Conservation (phyloP, 2,329 filamentous ascomycete species). For the Myriangium duriaei region DNA sequence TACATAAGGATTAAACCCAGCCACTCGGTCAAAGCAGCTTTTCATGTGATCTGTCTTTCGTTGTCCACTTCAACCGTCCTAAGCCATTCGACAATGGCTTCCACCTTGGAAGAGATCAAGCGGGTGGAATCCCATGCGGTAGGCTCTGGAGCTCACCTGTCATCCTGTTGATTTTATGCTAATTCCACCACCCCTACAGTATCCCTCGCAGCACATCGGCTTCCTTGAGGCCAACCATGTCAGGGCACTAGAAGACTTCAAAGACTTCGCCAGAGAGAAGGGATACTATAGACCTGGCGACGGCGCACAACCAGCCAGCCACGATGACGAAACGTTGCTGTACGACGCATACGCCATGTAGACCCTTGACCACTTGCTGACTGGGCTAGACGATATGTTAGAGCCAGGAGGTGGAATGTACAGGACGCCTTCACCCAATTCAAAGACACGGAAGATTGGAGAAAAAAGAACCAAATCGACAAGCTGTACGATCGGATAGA, state of each 20-base stretch:
- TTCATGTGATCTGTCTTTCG: no score
- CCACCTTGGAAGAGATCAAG: no score
- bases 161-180: constrained; percentile 3
- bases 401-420: constrained; percentile 69
- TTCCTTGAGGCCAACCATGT: constrained; percentile 61
- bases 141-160: constrained; percentile 7
- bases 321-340: constrained; percentile 64
- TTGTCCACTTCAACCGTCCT: no score
- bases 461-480: constrained; percentile 64
- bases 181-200: constrained; percentile 29
- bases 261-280: constrained; percentile 50
- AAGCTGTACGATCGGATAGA: constrained; percentile 79
- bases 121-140: constrained; percentile 21
- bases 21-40: no score
- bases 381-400: constrained; percentile 59
- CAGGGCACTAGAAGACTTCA: constrained; percentile 58
- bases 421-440: constrained; percentile 73
- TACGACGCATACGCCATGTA: constrained; percentile 28
- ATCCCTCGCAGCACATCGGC: constrained; percentile 67
- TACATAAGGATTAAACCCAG: no score
- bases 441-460: constrained; percentile 78
- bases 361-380: constrained; percentile 9
- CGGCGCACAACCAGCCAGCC: constrained; percentile 37
- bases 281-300: constrained; percentile 45
- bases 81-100: no score